Evolutionary conservation across 140 eudicot genomes (phyloP).

Genomic region (Flaveria floridana): DNA sequence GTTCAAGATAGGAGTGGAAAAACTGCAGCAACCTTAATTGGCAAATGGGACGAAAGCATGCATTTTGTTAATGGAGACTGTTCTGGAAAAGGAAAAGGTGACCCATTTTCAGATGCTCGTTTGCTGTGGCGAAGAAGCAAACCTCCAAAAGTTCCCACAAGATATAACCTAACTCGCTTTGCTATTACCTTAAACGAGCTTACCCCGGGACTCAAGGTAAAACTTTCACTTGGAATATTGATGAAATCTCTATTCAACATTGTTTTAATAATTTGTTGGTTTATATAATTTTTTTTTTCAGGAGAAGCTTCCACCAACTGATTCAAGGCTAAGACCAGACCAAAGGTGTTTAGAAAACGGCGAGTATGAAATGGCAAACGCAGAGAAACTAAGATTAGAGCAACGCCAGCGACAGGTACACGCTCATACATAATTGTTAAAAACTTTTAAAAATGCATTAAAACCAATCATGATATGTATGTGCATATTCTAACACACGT

Average conservation of each 20-base stretch:
- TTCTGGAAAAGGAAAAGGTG: conserved; percentile 72
- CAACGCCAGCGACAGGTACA: conserved; percentile 90
- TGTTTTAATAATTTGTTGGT: not conserved
- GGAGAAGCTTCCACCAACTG: conserved; percentile 97
- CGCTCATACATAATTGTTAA: not conserved
- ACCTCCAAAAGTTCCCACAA: conserved; percentile 77
- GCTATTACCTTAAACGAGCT: conserved; percentile 93
- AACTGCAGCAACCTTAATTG: conserved; percentile 81
- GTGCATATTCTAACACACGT: not conserved
- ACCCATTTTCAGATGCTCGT: conserved; percentile 61
- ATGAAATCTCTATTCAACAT: not conserved
- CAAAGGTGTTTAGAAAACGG: conserved; percentile 93
- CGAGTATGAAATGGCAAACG: conserved; percentile 84
- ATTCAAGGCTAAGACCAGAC: conserved; percentile 93
- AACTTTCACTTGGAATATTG: not conserved
- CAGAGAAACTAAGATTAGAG: conserved; percentile 84
- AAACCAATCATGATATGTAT: not conserved
- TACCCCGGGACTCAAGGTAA: conserved; percentile 79
- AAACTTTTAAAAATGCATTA: not conserved
- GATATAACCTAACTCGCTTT: conserved; percentile 89
- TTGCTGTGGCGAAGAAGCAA: conserved; percentile 93
- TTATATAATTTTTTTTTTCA: conserved; percentile 20
- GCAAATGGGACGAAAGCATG: conserved; percentile 98
- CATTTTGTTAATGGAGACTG: conserved; percentile 73
- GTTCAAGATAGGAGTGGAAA: conserved; percentile 85